phyloP scores from a whole-genome alignment of 306 rosid genomes.

The Quercus cerris region DNA sequence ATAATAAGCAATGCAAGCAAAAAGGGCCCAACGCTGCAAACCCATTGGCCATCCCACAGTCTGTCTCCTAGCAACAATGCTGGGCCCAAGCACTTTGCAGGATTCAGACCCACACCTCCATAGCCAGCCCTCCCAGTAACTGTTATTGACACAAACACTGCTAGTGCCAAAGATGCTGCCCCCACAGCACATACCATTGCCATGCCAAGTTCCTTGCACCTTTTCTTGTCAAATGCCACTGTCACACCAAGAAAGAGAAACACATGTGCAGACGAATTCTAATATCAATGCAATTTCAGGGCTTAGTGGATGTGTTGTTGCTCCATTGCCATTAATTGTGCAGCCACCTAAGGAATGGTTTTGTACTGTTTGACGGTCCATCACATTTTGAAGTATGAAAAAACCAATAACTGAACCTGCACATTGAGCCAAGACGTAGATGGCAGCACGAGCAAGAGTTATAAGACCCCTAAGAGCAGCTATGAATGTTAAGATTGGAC shows the following conservation, averaged over 20 bases:
- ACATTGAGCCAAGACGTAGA: conserved; percentile 55
- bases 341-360: conserved; percentile 72
- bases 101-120: conserved; percentile 68
- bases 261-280: conserved; percentile 61
- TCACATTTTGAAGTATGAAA: conserved; percentile 40
- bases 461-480: conserved; percentile 43
- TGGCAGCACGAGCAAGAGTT: conserved; percentile 33
- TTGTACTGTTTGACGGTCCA: conserved; percentile 26
- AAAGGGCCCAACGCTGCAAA: conserved; percentile 75
- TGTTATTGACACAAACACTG: conserved; percentile 57
- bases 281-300: conserved; percentile 40
- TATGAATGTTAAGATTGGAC: conserved; percentile 58
- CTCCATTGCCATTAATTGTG: conserved; percentile 26
- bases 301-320: conserved; percentile 4
- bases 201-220: conserved; percentile 51
- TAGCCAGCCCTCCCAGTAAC: conserved; percentile 53
- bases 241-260: conserved; percentile 69
- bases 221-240: conserved; percentile 56
- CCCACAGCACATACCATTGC: conserved; percentile 50
- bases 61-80: conserved; percentile 51
- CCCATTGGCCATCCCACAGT: conserved; percentile 83
- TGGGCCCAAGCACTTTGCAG: conserved; percentile 74
- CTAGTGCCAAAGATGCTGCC: conserved; percentile 55
- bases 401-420: conserved; percentile 59
- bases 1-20: conserved; percentile 54